Base-by-base conservation (phyloP, 768 basidiomycete genomes). In the Trametopsis cervina region DNA sequence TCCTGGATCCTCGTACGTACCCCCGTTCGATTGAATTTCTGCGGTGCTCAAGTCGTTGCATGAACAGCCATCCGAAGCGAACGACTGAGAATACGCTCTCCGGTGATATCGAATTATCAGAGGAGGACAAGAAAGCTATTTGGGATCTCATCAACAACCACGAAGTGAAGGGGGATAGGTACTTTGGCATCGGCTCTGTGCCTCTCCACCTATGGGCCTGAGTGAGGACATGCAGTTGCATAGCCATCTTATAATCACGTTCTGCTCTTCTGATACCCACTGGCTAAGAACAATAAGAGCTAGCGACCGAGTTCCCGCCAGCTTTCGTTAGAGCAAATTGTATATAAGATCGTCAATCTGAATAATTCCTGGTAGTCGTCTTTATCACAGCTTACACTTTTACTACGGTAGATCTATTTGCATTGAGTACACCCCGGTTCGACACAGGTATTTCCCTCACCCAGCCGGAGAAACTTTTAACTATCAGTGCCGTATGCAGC, bases 401-500 rank as follows among this genome's bases (percentile, higher is more conserved):
- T n/a, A n/a, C n/a, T n/a, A n/a, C n/a, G n/a, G n/a, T n/a, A n/a
- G n/a, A n/a, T n/a, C n/a, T n/a, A n/a, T n/a, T n/a, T n/a, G n/a
- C n/a, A n/a, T n/a, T n/a, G n/a, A n/a, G n/a, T n/a, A n/a, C n/a
- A n/a, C n/a, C n/a, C n/a, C n/a, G n/a, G n/a, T n/a, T n/a, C n/a
- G n/a, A n/a, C n/a, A n/a, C n/a, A n/a, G n/a, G n/a, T n/a, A n/a
- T n/a, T n/a, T n/a, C n/a, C n/a, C n/a, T n/a, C n/a, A n/a, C n/a
- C n/a, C n/a, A n/a, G n/a, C n/a, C n/a, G n/a, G n/a, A n/a, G n/a
- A 33, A 33, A 33, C 7, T 33, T 15, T 48, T 40, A 55, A 20
- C 40, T 49, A 18, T 48, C 18, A 20, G 38, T 22, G 20, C 51
- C 57, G 64, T 97, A 96, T 11, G 96, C 95, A 42, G 90, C 83